Conservation (phyloP, 108 stramenopile genomes). For the Skeletonema potamos region DNA sequence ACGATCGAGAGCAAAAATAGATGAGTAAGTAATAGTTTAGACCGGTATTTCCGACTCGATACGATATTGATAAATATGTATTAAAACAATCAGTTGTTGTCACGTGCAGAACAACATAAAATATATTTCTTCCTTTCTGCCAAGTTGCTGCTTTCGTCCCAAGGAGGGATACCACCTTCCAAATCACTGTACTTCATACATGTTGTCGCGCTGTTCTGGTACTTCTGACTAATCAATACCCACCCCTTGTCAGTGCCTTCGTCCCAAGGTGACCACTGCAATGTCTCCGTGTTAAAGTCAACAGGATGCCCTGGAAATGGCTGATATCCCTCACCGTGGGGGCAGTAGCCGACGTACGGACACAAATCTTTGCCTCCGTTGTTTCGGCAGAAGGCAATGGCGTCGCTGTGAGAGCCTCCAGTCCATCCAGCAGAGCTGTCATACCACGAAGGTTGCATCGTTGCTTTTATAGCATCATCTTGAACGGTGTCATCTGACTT, state of each 20-base stretch:
- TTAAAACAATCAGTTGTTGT: no score
- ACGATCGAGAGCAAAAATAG: no score
- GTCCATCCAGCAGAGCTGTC: constrained; percentile 32
- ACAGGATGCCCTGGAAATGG: constrained; percentile 11
- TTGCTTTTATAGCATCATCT: not conserved
- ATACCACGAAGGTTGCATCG: constrained; percentile 21
- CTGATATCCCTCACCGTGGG: constrained; percentile 14
- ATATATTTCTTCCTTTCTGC: not conserved
- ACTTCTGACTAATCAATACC: constrained; percentile 31
- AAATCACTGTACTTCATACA: constrained; percentile 17
- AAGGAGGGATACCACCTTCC: not conserved
- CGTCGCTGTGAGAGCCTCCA: constrained; percentile 34
- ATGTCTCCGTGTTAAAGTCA: constrained; percentile 27
- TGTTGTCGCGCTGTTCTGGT: constrained; percentile 34
- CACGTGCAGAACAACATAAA: constrained; percentile 2
- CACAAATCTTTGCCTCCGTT: constrained; percentile 12
- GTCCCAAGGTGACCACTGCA: constrained; percentile 13
- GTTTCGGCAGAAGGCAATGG: constrained; percentile 10
- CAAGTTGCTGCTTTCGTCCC: not conserved
- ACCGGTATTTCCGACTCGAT: no score
- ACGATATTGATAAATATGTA: no score
- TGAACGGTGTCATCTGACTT: not conserved
- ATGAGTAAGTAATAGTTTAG: no score
- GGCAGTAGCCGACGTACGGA: constrained; percentile 34
- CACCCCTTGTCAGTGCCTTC: constrained; percentile 15